Evolutionary conservation across 2,329 filamentous ascomycete species (phyloP).

Genomic region (Simplicillium sp.): DNA sequence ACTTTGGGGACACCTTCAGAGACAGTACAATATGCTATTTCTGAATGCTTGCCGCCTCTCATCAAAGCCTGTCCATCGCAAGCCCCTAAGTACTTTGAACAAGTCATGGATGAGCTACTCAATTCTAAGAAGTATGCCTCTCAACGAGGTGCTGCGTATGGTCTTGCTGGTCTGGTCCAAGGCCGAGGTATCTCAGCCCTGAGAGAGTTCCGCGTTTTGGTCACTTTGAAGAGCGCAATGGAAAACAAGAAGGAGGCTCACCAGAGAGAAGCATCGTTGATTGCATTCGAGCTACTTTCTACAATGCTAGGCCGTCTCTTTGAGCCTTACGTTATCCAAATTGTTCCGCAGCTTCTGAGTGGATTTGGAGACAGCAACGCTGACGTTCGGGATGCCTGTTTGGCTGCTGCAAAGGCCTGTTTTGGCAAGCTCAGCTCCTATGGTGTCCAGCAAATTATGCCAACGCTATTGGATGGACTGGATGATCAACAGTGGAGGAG

Average conservation of each 20-base stretch:
- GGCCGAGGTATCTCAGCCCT: conserved; percentile 79
- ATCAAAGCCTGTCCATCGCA: conserved; percentile 72
- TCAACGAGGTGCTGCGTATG: conserved; percentile 89
- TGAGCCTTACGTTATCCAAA: conserved; percentile 93
- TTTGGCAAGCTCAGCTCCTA: conserved; percentile 91
- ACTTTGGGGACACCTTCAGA: conserved; percentile 93
- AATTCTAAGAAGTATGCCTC: conserved; percentile 86
- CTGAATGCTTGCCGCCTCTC: conserved; percentile 87
- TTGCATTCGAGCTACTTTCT: conserved; percentile 86
- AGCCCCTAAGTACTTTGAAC: conserved; percentile 68
- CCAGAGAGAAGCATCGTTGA: conserved; percentile 77
- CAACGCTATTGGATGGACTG: conserved; percentile 81
- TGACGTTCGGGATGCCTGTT: conserved; percentile 85
- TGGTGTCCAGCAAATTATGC: conserved; percentile 89
- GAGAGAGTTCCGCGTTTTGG: conserved; percentile 78
- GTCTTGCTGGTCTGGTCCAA: conserved; percentile 78
- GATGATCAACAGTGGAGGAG: conserved; percentile 96
- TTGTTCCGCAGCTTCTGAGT: conserved; percentile 80
- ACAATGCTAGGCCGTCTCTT: conserved; percentile 80
- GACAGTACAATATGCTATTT: conserved; percentile 92
- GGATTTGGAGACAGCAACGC: conserved; percentile 83
- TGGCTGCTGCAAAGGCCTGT: conserved; percentile 88
- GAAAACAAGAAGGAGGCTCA: conserved; percentile 93
- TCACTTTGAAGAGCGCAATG: conserved; percentile 67
- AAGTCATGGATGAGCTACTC: conserved; percentile 73